Conservation (phyloP, 352 stramenopile species). For the Thalassiosira exigua region DNA sequence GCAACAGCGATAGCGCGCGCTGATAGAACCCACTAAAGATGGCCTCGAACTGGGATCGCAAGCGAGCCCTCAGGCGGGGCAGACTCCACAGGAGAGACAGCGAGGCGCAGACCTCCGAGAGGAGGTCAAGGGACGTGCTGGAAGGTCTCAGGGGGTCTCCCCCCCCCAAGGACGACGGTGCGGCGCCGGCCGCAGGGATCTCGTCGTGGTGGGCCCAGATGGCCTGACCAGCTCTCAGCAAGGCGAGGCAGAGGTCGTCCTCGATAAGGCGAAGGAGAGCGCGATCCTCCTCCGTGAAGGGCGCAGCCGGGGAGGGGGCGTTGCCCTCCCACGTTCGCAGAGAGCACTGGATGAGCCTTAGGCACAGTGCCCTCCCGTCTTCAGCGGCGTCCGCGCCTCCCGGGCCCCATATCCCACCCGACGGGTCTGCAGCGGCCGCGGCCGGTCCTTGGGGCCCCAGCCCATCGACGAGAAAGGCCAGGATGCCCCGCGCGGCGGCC, state of each 20-base stretch:
- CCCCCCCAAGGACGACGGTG: conserved; percentile 13
- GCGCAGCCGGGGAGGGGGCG: no score
- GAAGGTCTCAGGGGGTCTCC: conserved; percentile 44
- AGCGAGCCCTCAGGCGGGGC: conserved; percentile 49
- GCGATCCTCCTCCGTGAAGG: conserved; percentile 30
- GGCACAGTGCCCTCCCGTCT: no score
- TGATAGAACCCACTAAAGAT: conserved; percentile 85
- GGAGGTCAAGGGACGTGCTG: conserved; percentile 62
- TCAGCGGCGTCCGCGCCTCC: no score
- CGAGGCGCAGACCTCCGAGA: conserved; percentile 81
- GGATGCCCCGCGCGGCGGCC: conserved; percentile 51
- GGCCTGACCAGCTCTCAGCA: conserved; percentile 78
- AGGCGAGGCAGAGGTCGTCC: conserved; percentile 81
- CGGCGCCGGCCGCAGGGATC: conserved; percentile 24
- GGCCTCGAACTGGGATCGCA: conserved; percentile 77
- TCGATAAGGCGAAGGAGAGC: conserved; percentile 63
- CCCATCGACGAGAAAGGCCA: no score
- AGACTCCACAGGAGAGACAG: conserved; percentile 75
- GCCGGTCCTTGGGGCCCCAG: no score
- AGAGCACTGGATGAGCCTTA: conserved; percentile 61
- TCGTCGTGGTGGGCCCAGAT: conserved; percentile 73
- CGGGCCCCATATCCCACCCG: no score
- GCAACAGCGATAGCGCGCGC: conserved; percentile 72
- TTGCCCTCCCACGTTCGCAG: conserved; percentile 58
- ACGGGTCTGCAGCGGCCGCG: no score